Percentiles rank a stretch among this genome's conserved stretches.
Evolutionary conservation across 106 monocot genomes (phyloP).

Genomic region (Phalaenopsis aphrodite): DNA sequence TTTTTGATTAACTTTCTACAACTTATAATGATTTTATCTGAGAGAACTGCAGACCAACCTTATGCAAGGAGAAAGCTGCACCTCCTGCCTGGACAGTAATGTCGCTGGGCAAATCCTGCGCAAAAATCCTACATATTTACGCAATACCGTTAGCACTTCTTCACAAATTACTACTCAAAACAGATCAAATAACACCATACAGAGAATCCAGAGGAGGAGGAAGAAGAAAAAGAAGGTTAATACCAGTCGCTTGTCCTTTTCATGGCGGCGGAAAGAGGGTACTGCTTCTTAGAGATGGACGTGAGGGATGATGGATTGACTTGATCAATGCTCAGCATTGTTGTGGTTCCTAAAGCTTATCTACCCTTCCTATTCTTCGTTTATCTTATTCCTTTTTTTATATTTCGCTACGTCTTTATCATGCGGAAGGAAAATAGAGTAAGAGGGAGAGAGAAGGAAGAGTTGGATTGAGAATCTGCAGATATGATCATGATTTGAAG

Average conservation of each 20-base stretch:
- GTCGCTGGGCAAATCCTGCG: conserved; percentile 69
- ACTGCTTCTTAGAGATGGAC: conserved; percentile 26
- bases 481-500: not conserved
- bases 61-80: conserved; percentile 56
- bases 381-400: not conserved
- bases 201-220: conserved; percentile 1
- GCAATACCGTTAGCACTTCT: too few species aligned
- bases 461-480: not conserved
- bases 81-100: conserved; percentile 52
- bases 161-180: not conserved
- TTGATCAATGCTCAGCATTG: conserved; percentile 24
- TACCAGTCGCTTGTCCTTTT: conserved; percentile 66
- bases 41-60: conserved; percentile 32
- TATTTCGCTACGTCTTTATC: not conserved
- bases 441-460: not conserved
- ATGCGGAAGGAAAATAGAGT: not conserved
- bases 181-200: not conserved
- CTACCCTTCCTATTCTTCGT: not conserved
- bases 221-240: not conserved
- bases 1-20: not conserved
- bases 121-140: conserved; percentile 41
- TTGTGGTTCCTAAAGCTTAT: conserved; percentile 5
- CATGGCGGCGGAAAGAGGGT: conserved; percentile 39
- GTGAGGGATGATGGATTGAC: conserved; percentile 9
- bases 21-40: not conserved